Evolutionary conservation across 371 early-diverging fungal species (phyloP), one percentile per base, ranked within the genome.

Genomic region (Umbelopsis sp.): DNA sequence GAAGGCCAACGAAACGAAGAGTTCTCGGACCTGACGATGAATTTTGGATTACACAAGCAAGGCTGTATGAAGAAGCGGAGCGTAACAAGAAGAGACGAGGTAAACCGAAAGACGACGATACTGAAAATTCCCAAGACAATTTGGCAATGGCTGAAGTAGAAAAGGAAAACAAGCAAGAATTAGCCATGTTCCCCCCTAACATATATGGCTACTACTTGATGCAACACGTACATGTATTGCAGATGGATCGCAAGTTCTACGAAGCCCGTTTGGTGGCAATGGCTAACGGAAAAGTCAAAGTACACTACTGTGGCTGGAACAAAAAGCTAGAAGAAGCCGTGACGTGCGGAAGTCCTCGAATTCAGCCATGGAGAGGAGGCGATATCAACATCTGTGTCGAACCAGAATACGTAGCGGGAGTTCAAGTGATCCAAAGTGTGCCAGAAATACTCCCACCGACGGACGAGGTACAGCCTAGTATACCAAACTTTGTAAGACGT

Each of bases 271-370:
- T 90, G 48, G 77, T 85, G 3, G 72, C 73, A 0, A 70, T 88
- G 71, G 74, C 84, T 18, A 75, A 78, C 16, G 85, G 83, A 12
- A 80, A 77, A 32, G 84, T 89, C 18, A 78, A 67, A 20, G 70
- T 89, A 6, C 86, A 82, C 65, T 90, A 86, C 63, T 86, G 89
- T 65, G 90, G 86, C 0, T 88, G 90, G 90, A 72, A 74, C 8
- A 70, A 78, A 3, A 70, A 72, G 8, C 87, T 83, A 74, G 91
- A 91, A 63, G 91, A 90, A 57, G 82, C 86, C 71, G 74, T 90
- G 16, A 72, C 83, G 4, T 69, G 80, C 16, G 89, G 84, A 9
- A 91, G 90, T 63, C 73, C 80, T 9, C 74, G 89, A 3, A 41
- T 85, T 10, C 81, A 84, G 64, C 67, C 75, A 5, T 76, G 80